These are phyloP conservation scores for Keithomyces neogunnii DNA, from an alignment of 2,329 filamentous ascomycete species.

Conservation along the genomic window DNA sequence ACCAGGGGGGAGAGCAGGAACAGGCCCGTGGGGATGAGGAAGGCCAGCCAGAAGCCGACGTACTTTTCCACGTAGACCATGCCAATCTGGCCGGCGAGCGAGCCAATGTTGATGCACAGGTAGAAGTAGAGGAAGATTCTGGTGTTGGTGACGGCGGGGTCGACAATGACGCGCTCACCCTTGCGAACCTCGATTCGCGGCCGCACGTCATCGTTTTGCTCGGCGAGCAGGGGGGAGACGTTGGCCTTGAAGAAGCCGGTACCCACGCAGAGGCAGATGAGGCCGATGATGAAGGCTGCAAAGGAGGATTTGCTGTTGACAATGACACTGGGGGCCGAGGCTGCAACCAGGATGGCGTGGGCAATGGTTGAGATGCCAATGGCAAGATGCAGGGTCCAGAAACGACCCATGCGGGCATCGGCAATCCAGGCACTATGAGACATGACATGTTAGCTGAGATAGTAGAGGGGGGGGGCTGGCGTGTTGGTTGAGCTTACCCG, in stretches of 20 bases:
- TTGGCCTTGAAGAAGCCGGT: slow-evolving; percentile 79
- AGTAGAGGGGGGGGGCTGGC: background rate
- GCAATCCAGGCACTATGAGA: slow-evolving; percentile 42
- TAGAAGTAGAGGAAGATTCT: slow-evolving; percentile 60
- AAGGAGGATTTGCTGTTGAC: slow-evolving; percentile 47
- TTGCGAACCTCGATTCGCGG: slow-evolving; percentile 46
- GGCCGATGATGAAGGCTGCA: slow-evolving; percentile 61
- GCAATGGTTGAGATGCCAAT: slow-evolving; percentile 57
- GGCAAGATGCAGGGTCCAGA: slow-evolving; percentile 63
- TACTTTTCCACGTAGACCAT: slow-evolving; percentile 73
- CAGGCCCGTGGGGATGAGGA: slow-evolving; percentile 56
- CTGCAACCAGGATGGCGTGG: slow-evolving; percentile 56
- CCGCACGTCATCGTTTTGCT: slow-evolving; percentile 55
- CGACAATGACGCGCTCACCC: slow-evolving; percentile 62
- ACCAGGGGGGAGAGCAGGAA: slow-evolving; percentile 56
- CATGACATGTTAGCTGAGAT: background rate
- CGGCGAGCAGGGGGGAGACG: slow-evolving; percentile 62
- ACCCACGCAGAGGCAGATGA: slow-evolving; percentile 46
- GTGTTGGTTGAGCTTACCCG: slow-evolving; percentile 29
- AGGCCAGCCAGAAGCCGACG: slow-evolving; percentile 67
- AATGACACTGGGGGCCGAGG: slow-evolving; percentile 56
- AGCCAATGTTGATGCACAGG: slow-evolving; percentile 53
- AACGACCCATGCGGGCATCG: slow-evolving; percentile 65
- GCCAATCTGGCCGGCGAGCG: slow-evolving; percentile 43
- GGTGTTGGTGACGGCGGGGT: slow-evolving; percentile 59